Percentiles rank a stretch among this genome's conserved stretches.
phyloP scores from a whole-genome alignment of 305 asterid species.

The Caryopteris hybrid region DNA sequence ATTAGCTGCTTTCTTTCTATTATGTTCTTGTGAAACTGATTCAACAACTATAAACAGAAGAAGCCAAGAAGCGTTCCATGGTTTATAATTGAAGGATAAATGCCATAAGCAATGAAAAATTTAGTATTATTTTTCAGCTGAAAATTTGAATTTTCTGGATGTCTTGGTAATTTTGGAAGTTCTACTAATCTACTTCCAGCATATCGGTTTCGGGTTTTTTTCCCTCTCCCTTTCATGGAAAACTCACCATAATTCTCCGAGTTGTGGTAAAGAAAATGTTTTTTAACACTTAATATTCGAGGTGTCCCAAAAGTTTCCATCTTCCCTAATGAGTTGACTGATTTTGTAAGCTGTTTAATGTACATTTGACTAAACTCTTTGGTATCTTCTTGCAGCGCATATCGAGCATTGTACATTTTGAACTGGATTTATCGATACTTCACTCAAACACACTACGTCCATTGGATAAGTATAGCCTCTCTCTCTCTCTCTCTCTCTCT shows the following conservation, averaged over 20 bases:
- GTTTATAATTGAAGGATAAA: neutral
- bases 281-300: neutral
- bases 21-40: neutral
- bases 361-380: neutral
- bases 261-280: neutral
- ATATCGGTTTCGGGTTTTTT: no score
- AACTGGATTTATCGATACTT: conserved; percentile 94
- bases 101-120: neutral
- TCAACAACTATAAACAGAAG: no score
- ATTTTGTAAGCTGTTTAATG: neutral
- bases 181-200: neutral
- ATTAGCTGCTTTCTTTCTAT: neutral
- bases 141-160: neutral
- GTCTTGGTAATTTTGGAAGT: neutral
- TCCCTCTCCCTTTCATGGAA: neutral
- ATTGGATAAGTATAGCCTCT: conserved; percentile 65
- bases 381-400: conserved; percentile 54
- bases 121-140: neutral
- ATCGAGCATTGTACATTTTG: conserved; percentile 71
- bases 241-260: neutral
- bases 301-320: neutral
- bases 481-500: conserved; percentile 24
- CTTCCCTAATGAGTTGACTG: neutral
- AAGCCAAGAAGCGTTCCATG: neutral
- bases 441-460: conserved; percentile 78